Evolutionary conservation across 208 protist species (phyloP), one percentile per base, ranked within the genome.

Genomic region (Wallacemonas sp.): DNA sequence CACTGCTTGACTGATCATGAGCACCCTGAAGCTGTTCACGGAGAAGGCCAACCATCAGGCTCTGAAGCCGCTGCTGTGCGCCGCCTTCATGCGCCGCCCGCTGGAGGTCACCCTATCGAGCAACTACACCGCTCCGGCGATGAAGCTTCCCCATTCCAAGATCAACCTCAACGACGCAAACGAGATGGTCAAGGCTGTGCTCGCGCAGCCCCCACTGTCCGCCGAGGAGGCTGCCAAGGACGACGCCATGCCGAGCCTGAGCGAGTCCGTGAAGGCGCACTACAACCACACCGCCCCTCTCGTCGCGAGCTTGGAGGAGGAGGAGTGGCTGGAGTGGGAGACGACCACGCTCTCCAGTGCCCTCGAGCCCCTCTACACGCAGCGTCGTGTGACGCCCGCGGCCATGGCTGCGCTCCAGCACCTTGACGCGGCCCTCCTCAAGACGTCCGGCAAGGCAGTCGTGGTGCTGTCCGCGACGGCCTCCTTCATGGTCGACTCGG

Each of bases 21-120:
- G 48, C 17, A 65, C 74, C 44, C 46, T 78, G 34, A 88, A 81
- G 48, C 61, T 96, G 30, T 86, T 93, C 44, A 90, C 90, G 1
- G 90, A 96, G 61, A 91, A 90, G 73, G 90, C 90, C 58, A 96
- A 96, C 73, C 79, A 91, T 60, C 82, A 96, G 72, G 85, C 90
- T 41, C 80, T 96, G 43, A 93, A 96, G 80, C 79, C 79, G 14
- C 55, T 96, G 60, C 76, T 96, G 11, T 80, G 72, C 49, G 85
- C 81, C 30, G 52, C 79, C 56, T 78, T 83, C 64, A 57, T 70
- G 33, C 61, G 78, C 41, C 64, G 60, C 41, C 87, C 85, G 14
- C 72, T 94, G 29, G 80, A 89, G 72, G 77, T 96, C 36, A 76
- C 63, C 9, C 80, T 96, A 17, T 77, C 74, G 17, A 78, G 80